Evolutionary conservation across 306 rosid genomes (phyloP), one percentile per base, ranked within the genome.

Genomic region (Rosa lucieae): DNA sequence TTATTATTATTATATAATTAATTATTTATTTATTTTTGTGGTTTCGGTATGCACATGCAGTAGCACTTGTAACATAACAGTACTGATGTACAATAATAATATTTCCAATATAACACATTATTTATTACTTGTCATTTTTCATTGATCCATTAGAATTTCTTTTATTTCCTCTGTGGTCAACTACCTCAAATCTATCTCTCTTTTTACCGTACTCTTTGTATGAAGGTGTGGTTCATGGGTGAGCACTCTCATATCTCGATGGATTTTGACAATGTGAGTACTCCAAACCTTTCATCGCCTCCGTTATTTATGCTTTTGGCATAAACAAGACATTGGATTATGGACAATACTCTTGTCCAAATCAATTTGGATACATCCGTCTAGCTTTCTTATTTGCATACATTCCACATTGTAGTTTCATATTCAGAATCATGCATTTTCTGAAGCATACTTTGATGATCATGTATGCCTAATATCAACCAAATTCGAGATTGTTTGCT

Each of bases 221-320:
- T 76, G 63, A 65, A 95, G 99, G 92, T 95, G 77, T 82, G 70
- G 77, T 95, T 95, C 93, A 95, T 95, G 99, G 93, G 97, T 39
- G 96, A 92, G 87, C 97, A 95, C 52, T 93, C 98, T 67, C 97
- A 95, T 80, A 89, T 90, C 77, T 90, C 94, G 43, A 85, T 92
- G 99, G 93, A 91, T 81, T 89, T 93, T 62, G 97, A 95, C 82
- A 82, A 86, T 55, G 97, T 92, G 89, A 91, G 97, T 83, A 47
- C 74, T 78, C 67, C 72, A 82, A 81, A 55, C 82, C 67, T 73
- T 29, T 56, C 77, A 12, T 23, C 4, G 52, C 79, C 29, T 61
- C 77, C 75, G 70, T 76, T 61, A 62, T 78, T 73, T 17, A 29
- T 73, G 66, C 74, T 39, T 80, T 47, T 73, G 66, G 80, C 63